Evolutionary conservation across 371 early-diverging fungal genomes (phyloP), one percentile per base, ranked within the genome.

Genomic region (Mortierella sp.): DNA sequence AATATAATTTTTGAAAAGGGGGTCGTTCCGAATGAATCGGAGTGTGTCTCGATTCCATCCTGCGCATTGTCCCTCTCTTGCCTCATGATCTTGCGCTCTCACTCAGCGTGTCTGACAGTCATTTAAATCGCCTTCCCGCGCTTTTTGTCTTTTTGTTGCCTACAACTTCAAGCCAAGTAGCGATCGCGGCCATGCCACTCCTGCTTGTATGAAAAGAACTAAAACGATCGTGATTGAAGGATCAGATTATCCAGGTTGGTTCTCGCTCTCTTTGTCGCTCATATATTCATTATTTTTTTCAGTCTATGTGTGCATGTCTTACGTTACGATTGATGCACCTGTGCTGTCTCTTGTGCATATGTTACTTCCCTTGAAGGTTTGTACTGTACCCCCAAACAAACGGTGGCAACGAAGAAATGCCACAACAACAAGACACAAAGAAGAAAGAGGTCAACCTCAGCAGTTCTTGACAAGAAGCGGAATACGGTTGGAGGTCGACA

Each of bases 41-140:
- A 65, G 24, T 60, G 32, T 41, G 56, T 79, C 35, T 75, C 29
- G 75, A 80, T 80, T 75, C 80, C 75, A 75, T 71, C 71, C 75
- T 80, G 80, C 80, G 75, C 80, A 77, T 51, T 56, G 7, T 14
- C n/a, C 29, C 27, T 32, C 56, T n/a, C 56, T 10, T 51, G 18
- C 21, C 51, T 51, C 16, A 6, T 51, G 51, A 21, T 51, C 18
- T 51, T 29, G 18, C 10, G 10, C 32, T 29, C 14, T 32, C 60
- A 14, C 63, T 63, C 58, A 21, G 24, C 24, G 7, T 27, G 60
- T 29, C 60, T 58, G 60, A 29, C 60, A 58, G 60, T 29, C n/a
- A 58, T 27, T 29, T 27, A 58, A 27, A 14, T 41, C n/a, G 16
- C 12, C 29, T 29, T 58, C 29, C 60, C 60, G 29, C 60, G 32